Evolutionary conservation across 2,329 filamentous ascomycete genomes (phyloP).

Genomic region (Beauveria varroae): DNA sequence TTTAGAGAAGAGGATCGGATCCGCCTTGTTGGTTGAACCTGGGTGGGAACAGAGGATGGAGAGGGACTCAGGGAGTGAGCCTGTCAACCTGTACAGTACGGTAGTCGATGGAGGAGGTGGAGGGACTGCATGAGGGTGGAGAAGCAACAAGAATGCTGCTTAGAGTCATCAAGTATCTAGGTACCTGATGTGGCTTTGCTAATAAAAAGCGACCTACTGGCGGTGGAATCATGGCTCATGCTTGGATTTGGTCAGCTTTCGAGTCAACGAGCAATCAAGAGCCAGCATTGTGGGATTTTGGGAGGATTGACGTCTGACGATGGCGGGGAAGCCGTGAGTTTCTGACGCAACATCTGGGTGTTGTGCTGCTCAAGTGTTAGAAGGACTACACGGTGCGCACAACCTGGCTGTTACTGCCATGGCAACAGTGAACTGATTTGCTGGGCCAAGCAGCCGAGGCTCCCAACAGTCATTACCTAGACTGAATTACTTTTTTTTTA

Average conservation of each 20-base stretch:
- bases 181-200: too few relatives aligned
- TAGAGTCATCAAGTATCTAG: too few relatives aligned
- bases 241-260: too few relatives aligned
- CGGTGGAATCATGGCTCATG: too few relatives aligned
- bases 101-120: background rate
- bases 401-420: background rate
- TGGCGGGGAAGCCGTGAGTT: background rate
- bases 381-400: too few relatives aligned
- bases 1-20: background rate
- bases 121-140: background rate
- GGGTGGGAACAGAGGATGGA: background rate
- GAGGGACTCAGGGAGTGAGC: background rate
- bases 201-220: too few relatives aligned
- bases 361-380: background rate
- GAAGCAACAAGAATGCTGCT: too few relatives aligned
- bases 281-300: too few relatives aligned
- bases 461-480: background rate
- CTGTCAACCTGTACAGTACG: too few relatives aligned
- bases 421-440: background rate
- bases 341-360: background rate
- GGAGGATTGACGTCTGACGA: background rate
- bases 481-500: background rate
- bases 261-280: too few relatives aligned
- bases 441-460: background rate
- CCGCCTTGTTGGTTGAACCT: background rate